Evolutionary conservation across 2,329 filamentous ascomycete species (phyloP), one percentile per base, ranked within the genome.

Genomic region (Arthroderma sp.): DNA sequence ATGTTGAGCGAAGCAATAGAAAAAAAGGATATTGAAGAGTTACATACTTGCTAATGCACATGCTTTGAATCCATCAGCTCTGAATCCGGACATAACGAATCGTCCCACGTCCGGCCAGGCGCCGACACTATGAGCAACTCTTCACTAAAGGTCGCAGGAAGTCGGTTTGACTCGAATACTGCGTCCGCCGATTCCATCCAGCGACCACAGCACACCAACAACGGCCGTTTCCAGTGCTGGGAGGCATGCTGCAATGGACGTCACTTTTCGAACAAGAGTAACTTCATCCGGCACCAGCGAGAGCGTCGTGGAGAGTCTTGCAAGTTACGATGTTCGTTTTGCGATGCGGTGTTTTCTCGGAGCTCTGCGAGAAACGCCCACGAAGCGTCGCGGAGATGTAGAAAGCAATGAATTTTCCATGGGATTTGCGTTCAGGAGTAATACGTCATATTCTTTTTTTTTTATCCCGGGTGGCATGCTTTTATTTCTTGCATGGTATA

Each of bases 231-330:
- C 51, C 17, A 23, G 25, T 54, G 51, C 51, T 54, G 51, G 51
- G 51, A 54, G 4, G 17, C 33, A n/a, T 54, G 51, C 17, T 54
- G 51, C 17, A 54, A 54, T 25, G 51, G 51, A 23, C 25, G 51
- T 37, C 25, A 54, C 13, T 54, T 54, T 23, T 54, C 51, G 19
- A 54, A 54, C 17, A 54, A 54, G 31, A 54, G 51, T 35, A 54
- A 54, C 31, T 35, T 54, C 25, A 37, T 38, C n/a, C 51, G 51
- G 21, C 51, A 54, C 17, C 51, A 37, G 31, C 51, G 51, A 5
- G 51, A 54, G 31, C 25, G 51, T 17, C 31, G 25, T 33, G 51
- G 51, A 2, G 25, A 54, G 21, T 21, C 38, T 6, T 15, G 19
- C 38, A 54, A 54, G 25, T 35, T 54, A 21, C 51, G 51, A 35